phyloP scores from a whole-genome alignment of 257 asterid genomes.

The Petunia axillaris region DNA sequence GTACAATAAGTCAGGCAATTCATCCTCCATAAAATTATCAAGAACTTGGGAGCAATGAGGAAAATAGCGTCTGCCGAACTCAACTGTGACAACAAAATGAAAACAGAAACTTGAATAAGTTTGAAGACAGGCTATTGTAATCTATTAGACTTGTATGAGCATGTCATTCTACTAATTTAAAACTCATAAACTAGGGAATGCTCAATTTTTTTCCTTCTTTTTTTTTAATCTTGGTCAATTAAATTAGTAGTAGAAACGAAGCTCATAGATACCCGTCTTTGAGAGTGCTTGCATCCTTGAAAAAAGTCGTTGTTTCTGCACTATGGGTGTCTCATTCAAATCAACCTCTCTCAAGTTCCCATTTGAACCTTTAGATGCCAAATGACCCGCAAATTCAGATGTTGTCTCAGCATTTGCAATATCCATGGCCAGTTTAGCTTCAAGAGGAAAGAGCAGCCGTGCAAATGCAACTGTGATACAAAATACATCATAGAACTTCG shows the following conservation, averaged over 20 bases:
- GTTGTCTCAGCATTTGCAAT: constrained; percentile 75
- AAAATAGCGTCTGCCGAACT: constrained; percentile 66
- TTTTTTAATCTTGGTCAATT: neutral
- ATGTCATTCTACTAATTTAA: too few species aligned
- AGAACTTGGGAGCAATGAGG: constrained; percentile 75
- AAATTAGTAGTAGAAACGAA: neutral
- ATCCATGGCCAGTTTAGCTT: constrained; percentile 80
- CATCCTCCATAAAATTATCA: constrained; percentile 76
- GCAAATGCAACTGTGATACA: constrained; percentile 65
- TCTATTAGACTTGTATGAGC: too few species aligned
- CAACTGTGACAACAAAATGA: constrained; percentile 50
- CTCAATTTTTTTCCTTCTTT: too few species aligned
- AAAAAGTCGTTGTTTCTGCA: constrained; percentile 53
- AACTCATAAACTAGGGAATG: too few species aligned
- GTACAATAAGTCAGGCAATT: constrained; percentile 50
- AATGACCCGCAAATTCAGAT: constrained; percentile 49
- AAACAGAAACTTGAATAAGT: neutral
- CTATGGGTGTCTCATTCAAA: constrained; percentile 70
- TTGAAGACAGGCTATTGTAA: neutral
- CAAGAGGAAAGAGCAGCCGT: constrained; percentile 69
- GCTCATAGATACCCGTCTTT: constrained; percentile 54
- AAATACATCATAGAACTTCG: neutral
- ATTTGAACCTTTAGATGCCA: constrained; percentile 54
- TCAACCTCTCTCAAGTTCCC: constrained; percentile 73
- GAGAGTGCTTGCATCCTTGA: constrained; percentile 63